Evolutionary conservation across 2,329 filamentous ascomycete genomes (phyloP), one percentile per base, ranked within the genome.

Genomic region (Cladosporium sp.): DNA sequence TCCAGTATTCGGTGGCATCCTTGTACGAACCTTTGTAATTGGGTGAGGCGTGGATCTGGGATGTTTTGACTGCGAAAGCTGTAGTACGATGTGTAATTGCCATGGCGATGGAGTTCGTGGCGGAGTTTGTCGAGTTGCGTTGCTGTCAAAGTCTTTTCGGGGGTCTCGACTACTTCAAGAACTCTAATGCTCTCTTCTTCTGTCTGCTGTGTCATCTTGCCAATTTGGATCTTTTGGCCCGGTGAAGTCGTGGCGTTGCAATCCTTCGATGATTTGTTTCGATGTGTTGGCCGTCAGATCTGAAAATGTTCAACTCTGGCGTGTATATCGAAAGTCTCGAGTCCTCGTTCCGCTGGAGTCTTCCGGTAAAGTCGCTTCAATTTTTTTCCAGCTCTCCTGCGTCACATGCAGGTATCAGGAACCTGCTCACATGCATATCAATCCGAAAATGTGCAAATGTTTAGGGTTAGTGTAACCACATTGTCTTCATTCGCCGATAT

Each of bases 11-110:
- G 28, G 9, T 32, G 3, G 28, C 40, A 32, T 13, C 40, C 40
- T 35, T 47, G 28, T 13, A 55, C 52, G 20, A 55, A 55, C 3
- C 32, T 6, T 13, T 32, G n/a, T 4, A 55, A 40, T 25, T 55
- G 52, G 1, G 52, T 55, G 20, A 55, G 40, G 34, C 52, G 52
- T n/a, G 52, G 52, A 28, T 55, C 52, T n/a, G 52, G 52, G 7
- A 55, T 28, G 3, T 45, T 44, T 28, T 55, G 39, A 32, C 40
- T 47, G 39, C 52, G 52, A 32, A 55, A 55, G 32, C 28, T 45
- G 52, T 55, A 55, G 42, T 55, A 55, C 32, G 40, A 47, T 19
- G 40, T 55, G 52, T 55, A 55, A n/a, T 55, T 55, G 19, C 52
- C 52, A 10, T 47, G 40, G 15, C 40, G 34, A n/a, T 47, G 52